Percentiles rank a stretch among this genome's conserved stretches.
Evolutionary conservation across 2,329 filamentous ascomycete genomes (phyloP).

Genomic region (Alternaria tenuissima): DNA sequence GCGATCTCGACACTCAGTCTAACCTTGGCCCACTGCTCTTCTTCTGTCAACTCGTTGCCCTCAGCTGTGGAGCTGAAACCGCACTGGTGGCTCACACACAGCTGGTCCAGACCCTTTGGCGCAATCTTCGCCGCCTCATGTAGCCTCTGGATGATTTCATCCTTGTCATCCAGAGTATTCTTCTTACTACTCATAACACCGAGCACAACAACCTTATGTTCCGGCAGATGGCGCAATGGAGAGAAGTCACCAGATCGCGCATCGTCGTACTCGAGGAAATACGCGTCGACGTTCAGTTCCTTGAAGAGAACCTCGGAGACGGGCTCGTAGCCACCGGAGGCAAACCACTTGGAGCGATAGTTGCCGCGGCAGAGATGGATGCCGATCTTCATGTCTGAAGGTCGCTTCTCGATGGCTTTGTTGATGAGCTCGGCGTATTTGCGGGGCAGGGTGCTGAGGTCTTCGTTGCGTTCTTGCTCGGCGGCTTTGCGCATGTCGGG

Average conservation of each 20-base stretch:
- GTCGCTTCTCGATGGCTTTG: conserved; percentile 61
- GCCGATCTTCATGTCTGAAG: conserved; percentile 63
- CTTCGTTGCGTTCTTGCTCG: conserved; percentile 59
- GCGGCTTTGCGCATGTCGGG: conserved; percentile 63
- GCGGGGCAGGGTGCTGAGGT: conserved; percentile 58
- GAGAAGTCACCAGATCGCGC: conserved; percentile 64
- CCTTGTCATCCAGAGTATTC: conserved; percentile 62
- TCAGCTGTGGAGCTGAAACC: conserved; percentile 66
- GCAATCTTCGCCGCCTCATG: conserved; percentile 55
- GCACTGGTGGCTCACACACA: conserved; percentile 66
- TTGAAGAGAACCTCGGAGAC: conserved; percentile 66
- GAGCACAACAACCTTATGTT: conserved; percentile 64
- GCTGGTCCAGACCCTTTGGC: conserved; percentile 62
- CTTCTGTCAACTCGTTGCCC: conserved; percentile 64
- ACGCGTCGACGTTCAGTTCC: conserved; percentile 65
- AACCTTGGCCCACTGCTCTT: conserved; percentile 67
- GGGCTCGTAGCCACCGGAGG: conserved; percentile 66
- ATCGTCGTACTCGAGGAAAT: conserved; percentile 68
- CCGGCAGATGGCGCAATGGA: conserved; percentile 63
- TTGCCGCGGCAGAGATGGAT: conserved; percentile 67
- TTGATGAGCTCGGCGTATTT: conserved; percentile 66
- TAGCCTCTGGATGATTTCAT: conserved; percentile 50
- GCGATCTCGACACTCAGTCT: conserved; percentile 64
- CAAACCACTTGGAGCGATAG: conserved; percentile 66
- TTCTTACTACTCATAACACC: conserved; percentile 66